Conservation (phyloP, 1,284 basidiomycete genomes). For the Termitomyces sp. region DNA sequence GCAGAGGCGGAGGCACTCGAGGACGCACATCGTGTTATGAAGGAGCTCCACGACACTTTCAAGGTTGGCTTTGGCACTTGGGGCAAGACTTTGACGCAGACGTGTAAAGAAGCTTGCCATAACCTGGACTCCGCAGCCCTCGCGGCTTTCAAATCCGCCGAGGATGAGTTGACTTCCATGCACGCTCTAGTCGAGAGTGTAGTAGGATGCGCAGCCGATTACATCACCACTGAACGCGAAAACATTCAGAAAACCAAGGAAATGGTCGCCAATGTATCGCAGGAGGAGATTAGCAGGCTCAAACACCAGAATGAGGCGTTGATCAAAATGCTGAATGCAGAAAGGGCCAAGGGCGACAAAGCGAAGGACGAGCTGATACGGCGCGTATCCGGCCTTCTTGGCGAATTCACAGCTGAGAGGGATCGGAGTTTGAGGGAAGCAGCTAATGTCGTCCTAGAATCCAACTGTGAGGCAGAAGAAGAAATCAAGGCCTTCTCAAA, state of each 20-base stretch:
- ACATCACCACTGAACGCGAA: constrained; percentile 53
- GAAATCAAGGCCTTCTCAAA: constrained; percentile 44
- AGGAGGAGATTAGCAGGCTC: constrained; percentile 62
- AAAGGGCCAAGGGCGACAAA: constrained; percentile 60
- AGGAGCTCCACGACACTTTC: constrained; percentile 50
- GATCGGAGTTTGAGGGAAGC: constrained; percentile 65
- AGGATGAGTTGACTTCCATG: constrained; percentile 48
- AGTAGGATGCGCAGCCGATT: constrained; percentile 52
- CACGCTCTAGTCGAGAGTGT: constrained; percentile 56
- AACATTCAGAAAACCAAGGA: constrained; percentile 47
- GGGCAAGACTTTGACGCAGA: constrained; percentile 46
- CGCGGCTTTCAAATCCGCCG: constrained; percentile 46
- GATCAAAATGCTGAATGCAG: constrained; percentile 56
- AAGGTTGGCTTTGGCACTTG: constrained; percentile 50
- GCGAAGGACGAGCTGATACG: constrained; percentile 71
- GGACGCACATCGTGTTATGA: constrained; percentile 42
- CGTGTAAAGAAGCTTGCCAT: constrained; percentile 43
- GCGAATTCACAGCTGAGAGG: constrained; percentile 64
- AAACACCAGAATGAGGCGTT: constrained; percentile 72
- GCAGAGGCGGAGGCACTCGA: constrained; percentile 50
- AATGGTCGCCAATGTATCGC: constrained; percentile 46
- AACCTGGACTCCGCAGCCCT: constrained; percentile 41
- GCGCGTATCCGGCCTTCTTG: constrained; percentile 66
- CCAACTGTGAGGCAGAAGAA: constrained; percentile 52
- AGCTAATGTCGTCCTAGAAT: constrained; percentile 49